Base-by-base conservation (phyloP, 1,139 yeast species). In the Cylindricascospora bacillispora region DNA sequence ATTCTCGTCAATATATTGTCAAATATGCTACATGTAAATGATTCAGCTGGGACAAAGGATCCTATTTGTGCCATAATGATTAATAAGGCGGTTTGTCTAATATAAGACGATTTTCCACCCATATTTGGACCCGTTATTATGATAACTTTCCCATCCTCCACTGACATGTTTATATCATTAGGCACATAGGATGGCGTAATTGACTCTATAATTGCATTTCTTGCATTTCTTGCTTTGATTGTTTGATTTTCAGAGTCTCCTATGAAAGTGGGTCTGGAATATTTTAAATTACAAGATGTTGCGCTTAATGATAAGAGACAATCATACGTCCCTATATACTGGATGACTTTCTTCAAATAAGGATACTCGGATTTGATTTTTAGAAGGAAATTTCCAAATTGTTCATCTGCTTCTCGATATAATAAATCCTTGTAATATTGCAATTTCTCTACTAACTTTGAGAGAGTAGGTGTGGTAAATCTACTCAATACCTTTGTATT, bases 141-240 rank as follows among this genome's bases (percentile, higher is more conserved):
- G 38, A 79, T 56, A 1, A 74, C 67, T 22, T 80, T 56, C 13
- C 67, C 60, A 1, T 58, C 51, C 28, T 59, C 53, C 10, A 56
- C 50, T 3, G 60, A 43, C 59, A 82, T 66, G 3, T 52, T 35
- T 6, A 79, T 67, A 40, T 76, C 73, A 47, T 86, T 89, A 2
- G 94, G 67, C 5, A 86, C 82, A 49, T 75, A 81, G 22, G 51
- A 54, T 4, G 52, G 45, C 24, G 57, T 58, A 2, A 65, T 45
- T 23, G 65, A 65, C 47, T 81, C 93, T 9, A 81, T 67, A 31
- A 85, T 73, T 1, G 97, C 97, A 45, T 89, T 86, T 21, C 92
- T 61, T 1, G 92, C 80, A 6, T 67, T 62, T 13, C 49, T 56
- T 0, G 83, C 60, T 4, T 67, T 58, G 4, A 86, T 60, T 6